These are phyloP conservation scores for Hericium coralloides DNA, from an alignment of 768 basidiomycete species.

Conservation along the genomic window DNA sequence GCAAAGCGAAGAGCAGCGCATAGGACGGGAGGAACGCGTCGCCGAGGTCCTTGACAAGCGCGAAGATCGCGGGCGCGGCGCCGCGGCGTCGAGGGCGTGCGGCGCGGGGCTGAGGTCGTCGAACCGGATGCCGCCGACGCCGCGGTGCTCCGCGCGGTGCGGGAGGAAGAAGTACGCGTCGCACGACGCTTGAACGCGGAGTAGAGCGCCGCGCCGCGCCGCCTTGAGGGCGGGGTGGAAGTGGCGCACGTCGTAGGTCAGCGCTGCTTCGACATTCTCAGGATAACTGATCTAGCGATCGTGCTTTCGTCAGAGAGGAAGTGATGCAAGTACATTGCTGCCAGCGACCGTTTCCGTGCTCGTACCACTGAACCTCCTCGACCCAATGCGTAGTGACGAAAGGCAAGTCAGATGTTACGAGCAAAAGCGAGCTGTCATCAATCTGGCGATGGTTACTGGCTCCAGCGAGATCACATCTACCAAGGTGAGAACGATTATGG, in stretches of 20 bases:
- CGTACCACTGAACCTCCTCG: slow-evolving; percentile 58
- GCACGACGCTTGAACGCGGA: too few relatives aligned
- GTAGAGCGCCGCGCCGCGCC: too few relatives aligned
- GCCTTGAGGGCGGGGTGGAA: too few relatives aligned
- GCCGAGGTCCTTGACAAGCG: slow-evolving; percentile 61
- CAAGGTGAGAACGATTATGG: slow-evolving; percentile 37
- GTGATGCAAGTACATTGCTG: slow-evolving; percentile 68
- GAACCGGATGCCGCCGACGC: slow-evolving; percentile 93
- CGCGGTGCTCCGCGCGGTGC: slow-evolving; percentile 76
- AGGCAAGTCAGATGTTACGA: slow-evolving; percentile 53
- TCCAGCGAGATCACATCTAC: slow-evolving; percentile 72
- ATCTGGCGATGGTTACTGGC: slow-evolving; percentile 83
- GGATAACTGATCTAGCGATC: background rate
- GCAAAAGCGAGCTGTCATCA: slow-evolving; percentile 84
- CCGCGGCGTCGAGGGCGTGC: slow-evolving; percentile 44
- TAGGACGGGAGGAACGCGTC: slow-evolving; percentile 86
- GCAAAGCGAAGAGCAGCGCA: slow-evolving; percentile 67
- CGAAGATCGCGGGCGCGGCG: slow-evolving; percentile 60
- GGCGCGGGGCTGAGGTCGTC: slow-evolving; percentile 73
- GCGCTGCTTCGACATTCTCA: background rate
- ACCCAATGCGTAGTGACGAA: slow-evolving; percentile 33
- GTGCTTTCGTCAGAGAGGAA: slow-evolving; percentile 39
- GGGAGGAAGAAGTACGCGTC: too few relatives aligned
- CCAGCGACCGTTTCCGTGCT: slow-evolving; percentile 60
- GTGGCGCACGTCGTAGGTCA: too few relatives aligned